These are phyloP conservation scores for Silene conica DNA, from an alignment of 148 eudicot species.

Conservation along the genomic window DNA sequence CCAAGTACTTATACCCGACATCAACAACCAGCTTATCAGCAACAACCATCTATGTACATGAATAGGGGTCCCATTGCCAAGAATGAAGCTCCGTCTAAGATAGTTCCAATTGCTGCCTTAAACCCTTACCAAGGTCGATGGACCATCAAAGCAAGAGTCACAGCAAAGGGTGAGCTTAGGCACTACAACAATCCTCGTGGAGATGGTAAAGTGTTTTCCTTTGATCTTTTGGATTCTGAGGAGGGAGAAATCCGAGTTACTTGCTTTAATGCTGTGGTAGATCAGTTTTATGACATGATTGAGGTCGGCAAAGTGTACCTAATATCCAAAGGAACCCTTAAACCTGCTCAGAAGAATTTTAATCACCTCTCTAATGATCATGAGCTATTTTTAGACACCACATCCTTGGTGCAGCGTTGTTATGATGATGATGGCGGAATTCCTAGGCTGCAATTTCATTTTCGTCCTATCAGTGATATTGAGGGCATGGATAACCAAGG, in stretches of 20 bases:
- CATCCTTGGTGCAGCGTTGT: constrained; percentile 75
- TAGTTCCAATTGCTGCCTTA: too few relatives aligned
- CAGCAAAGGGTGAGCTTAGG: too few relatives aligned
- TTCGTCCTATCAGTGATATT: constrained; percentile 69
- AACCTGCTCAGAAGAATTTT: constrained; percentile 69
- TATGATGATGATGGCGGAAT: constrained; percentile 60
- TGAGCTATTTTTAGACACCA: constrained; percentile 61
- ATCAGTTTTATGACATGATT: too few relatives aligned
- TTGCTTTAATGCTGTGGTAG: too few relatives aligned
- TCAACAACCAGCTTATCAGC: constrained; percentile 51
- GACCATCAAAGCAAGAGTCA: too few relatives aligned
- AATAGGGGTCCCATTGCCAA: constrained; percentile 74
- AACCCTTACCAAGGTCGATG: too few relatives aligned
- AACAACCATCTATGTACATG: constrained; percentile 56
- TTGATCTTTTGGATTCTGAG: too few relatives aligned
- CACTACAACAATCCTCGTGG: too few relatives aligned
- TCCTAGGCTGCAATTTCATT: constrained; percentile 73
- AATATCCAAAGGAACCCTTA: constrained; percentile 73
- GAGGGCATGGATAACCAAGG: constrained; percentile 51
- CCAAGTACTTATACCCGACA: constrained; percentile 43
- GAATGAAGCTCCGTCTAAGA: constrained; percentile 69
- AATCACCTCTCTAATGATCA: constrained; percentile 80
- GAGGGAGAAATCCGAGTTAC: too few relatives aligned
- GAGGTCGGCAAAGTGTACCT: constrained; percentile 54
- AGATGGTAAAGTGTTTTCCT: too few relatives aligned